Conservation (phyloP, 225 moss, liverwort and hornwort genomes). For the Physcomitrium patens region DNA sequence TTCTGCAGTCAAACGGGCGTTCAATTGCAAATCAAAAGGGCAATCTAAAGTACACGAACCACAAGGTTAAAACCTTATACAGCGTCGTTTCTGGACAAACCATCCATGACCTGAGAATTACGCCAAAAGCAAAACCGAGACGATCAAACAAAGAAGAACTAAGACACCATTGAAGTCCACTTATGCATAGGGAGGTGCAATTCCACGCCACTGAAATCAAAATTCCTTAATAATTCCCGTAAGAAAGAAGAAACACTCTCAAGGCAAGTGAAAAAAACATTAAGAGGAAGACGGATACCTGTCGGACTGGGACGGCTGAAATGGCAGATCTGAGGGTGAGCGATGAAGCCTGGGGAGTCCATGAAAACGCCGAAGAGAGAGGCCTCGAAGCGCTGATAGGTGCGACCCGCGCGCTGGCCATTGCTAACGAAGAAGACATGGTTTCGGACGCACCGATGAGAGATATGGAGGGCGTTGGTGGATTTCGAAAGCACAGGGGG, state of each 20-base stretch:
- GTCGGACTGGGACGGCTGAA: slow-evolving; percentile 9
- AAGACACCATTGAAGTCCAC: too few species aligned
- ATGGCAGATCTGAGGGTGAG: slow-evolving; percentile 4
- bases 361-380: slow-evolving; percentile 2
- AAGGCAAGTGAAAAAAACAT: not conserved
- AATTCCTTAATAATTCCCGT: too few species aligned
- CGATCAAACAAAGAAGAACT: too few species aligned
- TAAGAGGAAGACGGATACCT: slow-evolving; percentile 6
- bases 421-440: slow-evolving; percentile 11
- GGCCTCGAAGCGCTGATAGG: not conserved
- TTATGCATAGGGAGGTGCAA: too few species aligned
- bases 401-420: slow-evolving; percentile 30
- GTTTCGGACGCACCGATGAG: too few species aligned
- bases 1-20: not conserved
- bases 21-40: too few species aligned
- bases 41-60: not conserved
- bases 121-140: too few species aligned
- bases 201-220: too few species aligned
- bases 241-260: not conserved
- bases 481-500: too few species aligned
- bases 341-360: not conserved
- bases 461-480: too few species aligned
- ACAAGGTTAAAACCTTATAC: not conserved
- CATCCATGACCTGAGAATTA: too few species aligned
- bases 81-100: too few species aligned